Conservation (phyloP, 371 early-diverging fungal species). For the Mortierella sp. region DNA sequence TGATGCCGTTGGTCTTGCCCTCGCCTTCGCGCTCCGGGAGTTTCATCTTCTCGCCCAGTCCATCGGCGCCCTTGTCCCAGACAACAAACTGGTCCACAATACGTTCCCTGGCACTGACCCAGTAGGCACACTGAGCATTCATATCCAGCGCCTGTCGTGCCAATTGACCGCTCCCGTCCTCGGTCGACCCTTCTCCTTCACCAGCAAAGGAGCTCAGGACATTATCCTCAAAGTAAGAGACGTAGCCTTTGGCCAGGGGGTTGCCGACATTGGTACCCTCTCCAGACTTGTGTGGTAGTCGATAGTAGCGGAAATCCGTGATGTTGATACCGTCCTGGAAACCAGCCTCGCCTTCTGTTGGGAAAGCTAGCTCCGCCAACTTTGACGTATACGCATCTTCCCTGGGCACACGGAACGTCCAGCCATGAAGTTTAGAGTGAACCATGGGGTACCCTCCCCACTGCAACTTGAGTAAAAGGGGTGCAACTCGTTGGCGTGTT, state of each 20-base stretch:
- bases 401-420: constrained; percentile 85
- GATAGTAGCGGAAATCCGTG: constrained; percentile 68
- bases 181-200: constrained; percentile 62
- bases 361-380: constrained; percentile 33
- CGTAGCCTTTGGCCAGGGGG: constrained; percentile 88
- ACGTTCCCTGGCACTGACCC: constrained; percentile 91
- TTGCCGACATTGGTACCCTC: constrained; percentile 87
- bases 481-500: constrained; percentile 81
- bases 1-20: constrained; percentile 75
- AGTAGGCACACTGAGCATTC: constrained; percentile 91
- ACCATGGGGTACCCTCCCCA: constrained; percentile 92
- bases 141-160: constrained; percentile 87
- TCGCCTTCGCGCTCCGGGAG: constrained; percentile 58
- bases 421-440: constrained; percentile 75
- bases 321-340: constrained; percentile 39
- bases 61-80: constrained; percentile 65
- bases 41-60: constrained; percentile 57
- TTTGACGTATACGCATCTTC: constrained; percentile 44
- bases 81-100: constrained; percentile 90
- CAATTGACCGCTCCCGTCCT: constrained; percentile 32
- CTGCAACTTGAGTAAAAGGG: constrained; percentile 84
- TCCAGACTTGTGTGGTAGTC: constrained; percentile 93
- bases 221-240: constrained; percentile 84
- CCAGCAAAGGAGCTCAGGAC: constrained; percentile 71
- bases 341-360: constrained; percentile 27